Base-by-base conservation (phyloP, 2,329 filamentous ascomycete genomes). In the Fusarium transvaalense region DNA sequence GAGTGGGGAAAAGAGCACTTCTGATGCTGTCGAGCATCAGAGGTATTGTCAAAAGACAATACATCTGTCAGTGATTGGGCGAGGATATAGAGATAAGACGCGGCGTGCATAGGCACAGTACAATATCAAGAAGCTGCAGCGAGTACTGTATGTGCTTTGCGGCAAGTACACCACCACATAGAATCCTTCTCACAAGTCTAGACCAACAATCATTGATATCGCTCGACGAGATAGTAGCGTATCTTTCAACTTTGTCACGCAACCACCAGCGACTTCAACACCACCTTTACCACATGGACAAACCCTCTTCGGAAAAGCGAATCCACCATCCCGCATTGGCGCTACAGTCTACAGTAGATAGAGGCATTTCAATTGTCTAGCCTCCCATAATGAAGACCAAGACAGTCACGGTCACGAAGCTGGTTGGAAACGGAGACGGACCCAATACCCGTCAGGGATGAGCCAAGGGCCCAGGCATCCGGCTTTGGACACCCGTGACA, bases 391-490 rank as follows among this genome's bases (percentile, higher is more conserved):
- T 64, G 14, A 34, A 38, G 21, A 32, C 32, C 15, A 54, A 56
- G 43, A 60, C 56, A 38, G 23, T 39, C 39, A 60, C 43, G 10
- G 23, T 38, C 34, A 37, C 19, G 42, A 32, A 48, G 42, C 17
- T 21, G 42, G 42, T 45, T 45, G 27, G 31, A 65, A 50, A 68
- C 54, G 39, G 48, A 51, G 43, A 23, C 34, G 29, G 48, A 23
- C 50, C 46, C 45, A 53, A 61, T 62, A 41, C 32, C 32, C 23
- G 31, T 29, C 61, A 65, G 62, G 64, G 62, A 66, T 66, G 34
- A 66, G 60, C 34, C 55, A 68, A 53, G 50, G 64, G 62, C 51
- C 66, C 65, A 69, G 53, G 62, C 66, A 60, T 70, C 62, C 53
- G 53, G 62, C 52, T 41, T 70, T 47, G 23, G 43, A 66, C 53